Conservation (phyloP, 2,329 filamentous ascomycete species). For the Aureobasidium subglaciale region DNA sequence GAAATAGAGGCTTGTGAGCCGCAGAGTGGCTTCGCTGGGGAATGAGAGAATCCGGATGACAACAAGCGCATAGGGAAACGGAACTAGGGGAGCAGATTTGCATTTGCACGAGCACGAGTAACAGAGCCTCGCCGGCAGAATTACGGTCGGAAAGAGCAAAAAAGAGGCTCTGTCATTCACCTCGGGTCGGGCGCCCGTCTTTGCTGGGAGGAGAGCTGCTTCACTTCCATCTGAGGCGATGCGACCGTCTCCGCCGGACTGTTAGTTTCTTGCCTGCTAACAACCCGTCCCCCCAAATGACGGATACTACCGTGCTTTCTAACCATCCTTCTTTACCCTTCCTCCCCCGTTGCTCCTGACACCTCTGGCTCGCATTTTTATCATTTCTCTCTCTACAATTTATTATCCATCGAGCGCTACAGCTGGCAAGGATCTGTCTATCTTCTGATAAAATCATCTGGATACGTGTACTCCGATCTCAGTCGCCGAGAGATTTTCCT, state of each 20-base stretch:
- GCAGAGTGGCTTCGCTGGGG: background rate
- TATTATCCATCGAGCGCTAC: background rate
- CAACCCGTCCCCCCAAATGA: background rate
- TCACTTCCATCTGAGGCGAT: constrained; percentile 2
- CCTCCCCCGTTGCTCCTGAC: background rate
- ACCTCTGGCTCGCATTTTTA: background rate
- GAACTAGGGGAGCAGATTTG: background rate
- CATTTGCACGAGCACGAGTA: background rate
- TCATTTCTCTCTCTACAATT: background rate
- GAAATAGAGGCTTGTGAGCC: background rate
- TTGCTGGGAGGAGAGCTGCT: background rate
- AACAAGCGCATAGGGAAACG: background rate
- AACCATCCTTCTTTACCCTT: background rate
- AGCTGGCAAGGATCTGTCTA: background rate
- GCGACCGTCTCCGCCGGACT: background rate
- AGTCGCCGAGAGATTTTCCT: constrained; percentile 9
- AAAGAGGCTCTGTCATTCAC: background rate
- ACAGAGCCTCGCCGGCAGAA: background rate
- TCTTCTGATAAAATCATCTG: background rate
- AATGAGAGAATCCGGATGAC: background rate
- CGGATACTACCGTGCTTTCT: background rate
- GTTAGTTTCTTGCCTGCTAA: constrained; percentile 4
- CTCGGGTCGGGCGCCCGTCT: background rate
- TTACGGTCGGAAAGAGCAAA: background rate
- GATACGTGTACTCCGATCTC: background rate